phyloP scores from a whole-genome alignment of 2,329 filamentous ascomycete species.

The Achaetomium macrosporum region DNA sequence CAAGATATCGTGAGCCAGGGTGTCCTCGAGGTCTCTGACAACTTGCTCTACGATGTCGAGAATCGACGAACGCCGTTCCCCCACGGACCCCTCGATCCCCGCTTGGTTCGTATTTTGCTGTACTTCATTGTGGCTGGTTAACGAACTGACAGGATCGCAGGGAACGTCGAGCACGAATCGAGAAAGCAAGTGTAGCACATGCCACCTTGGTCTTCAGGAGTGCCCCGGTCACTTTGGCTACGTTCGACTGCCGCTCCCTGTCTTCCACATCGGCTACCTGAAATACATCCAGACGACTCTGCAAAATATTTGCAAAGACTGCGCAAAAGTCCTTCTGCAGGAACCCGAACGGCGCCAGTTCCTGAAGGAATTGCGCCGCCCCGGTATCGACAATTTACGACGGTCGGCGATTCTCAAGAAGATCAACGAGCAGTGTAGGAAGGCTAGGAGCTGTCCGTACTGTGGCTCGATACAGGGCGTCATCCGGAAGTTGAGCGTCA shows the following conservation, averaged over 20 bases:
- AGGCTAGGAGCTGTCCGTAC: slow-evolving; percentile 73
- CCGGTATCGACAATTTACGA: slow-evolving; percentile 79
- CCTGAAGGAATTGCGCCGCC: slow-evolving; percentile 72
- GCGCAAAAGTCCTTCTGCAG: slow-evolving; percentile 74
- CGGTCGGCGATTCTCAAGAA: slow-evolving; percentile 79
- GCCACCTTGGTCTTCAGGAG: slow-evolving; percentile 69
- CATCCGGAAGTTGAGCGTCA: slow-evolving; percentile 84
- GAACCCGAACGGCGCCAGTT: slow-evolving; percentile 73
- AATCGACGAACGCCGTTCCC: slow-evolving; percentile 68
- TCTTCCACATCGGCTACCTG: slow-evolving; percentile 93
- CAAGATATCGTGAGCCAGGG: slow-evolving; percentile 95
- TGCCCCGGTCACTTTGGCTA: slow-evolving; percentile 97
- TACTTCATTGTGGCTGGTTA: too few species aligned
- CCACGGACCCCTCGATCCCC: slow-evolving; percentile 82
- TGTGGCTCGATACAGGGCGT: slow-evolving; percentile 82
- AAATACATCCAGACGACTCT: slow-evolving; percentile 88
- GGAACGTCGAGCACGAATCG: slow-evolving; percentile 82
- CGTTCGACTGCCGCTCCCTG: slow-evolving; percentile 81
- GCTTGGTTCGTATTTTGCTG: slow-evolving; percentile 45
- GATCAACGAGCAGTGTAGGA: slow-evolving; percentile 84
- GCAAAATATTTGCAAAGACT: slow-evolving; percentile 95
- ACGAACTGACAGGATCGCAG: slow-evolving; percentile 29
- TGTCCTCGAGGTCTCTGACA: slow-evolving; percentile 89
- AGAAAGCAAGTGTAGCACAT: slow-evolving; percentile 64
- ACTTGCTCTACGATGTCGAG: slow-evolving; percentile 86